A percentile compares a stretch with the other conserved stretches of the same genome.
Conservation (phyloP, 2,329 filamentous ascomycete species). For the Neurospora sp. region DNA sequence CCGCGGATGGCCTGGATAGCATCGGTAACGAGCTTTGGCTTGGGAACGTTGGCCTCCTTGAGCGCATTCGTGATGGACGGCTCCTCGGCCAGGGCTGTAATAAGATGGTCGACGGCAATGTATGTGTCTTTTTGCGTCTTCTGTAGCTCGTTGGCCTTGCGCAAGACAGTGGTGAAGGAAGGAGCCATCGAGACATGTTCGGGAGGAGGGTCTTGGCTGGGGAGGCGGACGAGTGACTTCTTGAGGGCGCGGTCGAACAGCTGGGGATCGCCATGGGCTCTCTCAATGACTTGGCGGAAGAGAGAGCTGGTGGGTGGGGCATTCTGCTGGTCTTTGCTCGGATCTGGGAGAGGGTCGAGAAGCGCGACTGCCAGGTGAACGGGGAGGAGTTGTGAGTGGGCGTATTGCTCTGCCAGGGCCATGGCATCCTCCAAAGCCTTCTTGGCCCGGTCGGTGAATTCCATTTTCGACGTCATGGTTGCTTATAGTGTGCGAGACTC, state of each 20-base stretch:
- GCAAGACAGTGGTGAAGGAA: conserved; percentile 70
- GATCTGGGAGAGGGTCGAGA: conserved; percentile 64
- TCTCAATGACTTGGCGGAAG: conserved; percentile 89
- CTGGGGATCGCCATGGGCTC: conserved; percentile 87
- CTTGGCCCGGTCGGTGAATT: conserved; percentile 89
- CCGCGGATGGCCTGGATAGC: conserved; percentile 89
- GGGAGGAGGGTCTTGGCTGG: conserved; percentile 89
- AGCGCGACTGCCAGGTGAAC: conserved; percentile 81
- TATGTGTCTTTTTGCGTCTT: conserved; percentile 97
- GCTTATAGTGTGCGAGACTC: background rate
- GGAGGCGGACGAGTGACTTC: conserved; percentile 80
- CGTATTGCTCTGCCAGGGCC: conserved; percentile 77
- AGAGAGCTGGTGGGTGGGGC: conserved; percentile 62
- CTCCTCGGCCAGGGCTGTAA: conserved; percentile 77
- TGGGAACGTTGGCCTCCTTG: conserved; percentile 82
- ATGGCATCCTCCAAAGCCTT: conserved; percentile 86
- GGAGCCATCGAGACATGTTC: conserved; percentile 79
- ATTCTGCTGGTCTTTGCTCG: conserved; percentile 77
- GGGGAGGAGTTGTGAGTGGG: conserved; percentile 82
- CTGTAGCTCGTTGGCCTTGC: conserved; percentile 78
- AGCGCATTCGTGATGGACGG: conserved; percentile 61
- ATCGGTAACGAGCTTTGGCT: conserved; percentile 78
- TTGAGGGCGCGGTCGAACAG: conserved; percentile 82
- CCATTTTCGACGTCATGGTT: conserved; percentile 61
- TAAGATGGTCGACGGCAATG: conserved; percentile 91